Evolutionary conservation across 805 yeast species (phyloP).

Genomic region (Komagataella phaffii): DNA sequence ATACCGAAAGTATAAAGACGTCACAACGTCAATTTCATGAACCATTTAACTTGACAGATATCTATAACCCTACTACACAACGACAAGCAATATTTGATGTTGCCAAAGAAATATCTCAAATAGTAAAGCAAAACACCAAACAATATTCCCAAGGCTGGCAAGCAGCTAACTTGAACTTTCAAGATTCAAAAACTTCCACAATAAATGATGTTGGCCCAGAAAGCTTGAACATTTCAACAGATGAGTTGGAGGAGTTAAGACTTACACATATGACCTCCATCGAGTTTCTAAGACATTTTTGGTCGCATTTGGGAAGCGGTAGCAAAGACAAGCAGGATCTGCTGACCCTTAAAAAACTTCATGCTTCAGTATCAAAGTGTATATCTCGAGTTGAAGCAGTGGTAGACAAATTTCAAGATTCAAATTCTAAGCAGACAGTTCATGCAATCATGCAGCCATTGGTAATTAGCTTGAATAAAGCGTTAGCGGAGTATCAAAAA

Average conservation of each 20-base stretch:
- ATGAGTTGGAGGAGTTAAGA: conserved; percentile 34
- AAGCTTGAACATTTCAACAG: conserved; percentile 12
- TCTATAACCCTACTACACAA: conserved; percentile 10
- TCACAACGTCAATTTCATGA: not conserved
- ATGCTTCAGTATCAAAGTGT: conserved; percentile 34
- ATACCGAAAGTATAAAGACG: not conserved
- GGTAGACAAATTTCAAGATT: conserved; percentile 8
- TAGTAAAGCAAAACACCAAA: conserved; percentile 40
- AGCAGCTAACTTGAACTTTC: conserved; percentile 4
- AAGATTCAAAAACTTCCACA: conserved; percentile 1
- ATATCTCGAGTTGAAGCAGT: conserved; percentile 26
- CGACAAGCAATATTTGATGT: conserved; percentile 25
- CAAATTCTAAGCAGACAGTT: conserved; percentile 1
- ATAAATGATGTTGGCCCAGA: conserved; percentile 4
- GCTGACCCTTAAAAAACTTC: conserved; percentile 27
- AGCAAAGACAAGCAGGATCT: conserved; percentile 17
- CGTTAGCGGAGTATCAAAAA: conserved; percentile 29
- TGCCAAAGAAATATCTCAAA: conserved; percentile 26
- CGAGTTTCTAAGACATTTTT: conserved; percentile 67
- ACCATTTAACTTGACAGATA: conserved; percentile 11
- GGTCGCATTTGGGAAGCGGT: conserved; percentile 39
- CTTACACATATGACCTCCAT: conserved; percentile 60
- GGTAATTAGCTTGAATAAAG: conserved; percentile 27
- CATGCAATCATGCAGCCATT: conserved; percentile 26
- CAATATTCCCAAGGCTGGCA: conserved; percentile 37